These are phyloP conservation scores for Eutypella sp. DNA, from an alignment of 2,329 filamentous ascomycete genomes.

Conservation along the genomic window DNA sequence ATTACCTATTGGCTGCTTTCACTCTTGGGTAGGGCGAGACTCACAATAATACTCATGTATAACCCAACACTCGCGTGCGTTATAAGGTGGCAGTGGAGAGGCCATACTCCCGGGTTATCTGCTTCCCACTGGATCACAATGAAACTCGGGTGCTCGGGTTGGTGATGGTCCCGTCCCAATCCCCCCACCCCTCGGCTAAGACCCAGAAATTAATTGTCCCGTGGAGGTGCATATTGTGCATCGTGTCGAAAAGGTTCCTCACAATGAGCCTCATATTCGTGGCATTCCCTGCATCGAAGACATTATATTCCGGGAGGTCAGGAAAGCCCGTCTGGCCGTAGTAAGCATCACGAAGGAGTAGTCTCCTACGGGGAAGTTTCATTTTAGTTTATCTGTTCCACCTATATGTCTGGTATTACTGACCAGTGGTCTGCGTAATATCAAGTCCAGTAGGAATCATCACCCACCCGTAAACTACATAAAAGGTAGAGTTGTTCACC, in stretches of 20 bases:
- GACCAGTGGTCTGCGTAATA: too few species aligned
- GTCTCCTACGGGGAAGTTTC: not conserved
- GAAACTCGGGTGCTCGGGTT: slow-evolving; percentile 29
- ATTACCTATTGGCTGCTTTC: not conserved
- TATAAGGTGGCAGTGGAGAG: slow-evolving; percentile 21
- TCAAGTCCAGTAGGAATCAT: too few species aligned
- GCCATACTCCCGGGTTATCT: slow-evolving; percentile 31
- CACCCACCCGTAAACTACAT: not conserved
- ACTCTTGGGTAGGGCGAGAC: not conserved
- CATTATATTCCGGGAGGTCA: not conserved
- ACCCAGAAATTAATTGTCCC: not conserved
- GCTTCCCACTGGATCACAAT: slow-evolving; percentile 29
- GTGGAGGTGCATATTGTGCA: not conserved
- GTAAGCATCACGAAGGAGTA: not conserved
- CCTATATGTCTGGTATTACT: not conserved
- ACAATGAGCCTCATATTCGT: not conserved
- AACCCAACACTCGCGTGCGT: not conserved
- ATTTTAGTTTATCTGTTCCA: not conserved
- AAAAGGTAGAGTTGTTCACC: not conserved
- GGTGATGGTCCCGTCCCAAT: slow-evolving; percentile 20
- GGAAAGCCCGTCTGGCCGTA: not conserved
- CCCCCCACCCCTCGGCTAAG: not conserved
- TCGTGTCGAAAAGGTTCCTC: not conserved
- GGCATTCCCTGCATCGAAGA: not conserved
- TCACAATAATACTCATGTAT: not conserved